A percentile compares a stretch with the other conserved stretches of the same genome.
These are phyloP conservation scores for Cercospora canescens DNA, from an alignment of 2,329 filamentous ascomycete genomes.

Conservation along the genomic window DNA sequence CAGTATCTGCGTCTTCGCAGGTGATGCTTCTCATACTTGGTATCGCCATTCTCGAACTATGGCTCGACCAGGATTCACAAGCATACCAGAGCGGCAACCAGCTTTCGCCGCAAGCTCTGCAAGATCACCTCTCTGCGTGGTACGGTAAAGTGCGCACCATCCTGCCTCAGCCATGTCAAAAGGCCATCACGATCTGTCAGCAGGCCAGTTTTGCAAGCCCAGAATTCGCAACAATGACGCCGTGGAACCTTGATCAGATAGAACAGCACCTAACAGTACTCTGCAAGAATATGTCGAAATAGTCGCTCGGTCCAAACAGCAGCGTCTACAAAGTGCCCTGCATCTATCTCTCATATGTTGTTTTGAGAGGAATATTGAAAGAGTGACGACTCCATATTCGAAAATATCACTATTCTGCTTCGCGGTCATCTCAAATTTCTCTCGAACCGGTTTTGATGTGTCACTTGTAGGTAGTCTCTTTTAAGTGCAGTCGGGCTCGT, in stretches of 20 bases:
- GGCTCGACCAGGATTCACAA: background rate
- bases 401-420: too few species aligned
- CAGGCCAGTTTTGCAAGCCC: background rate
- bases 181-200: background rate
- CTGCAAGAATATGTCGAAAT: background rate
- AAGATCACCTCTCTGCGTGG: background rate
- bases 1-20: background rate
- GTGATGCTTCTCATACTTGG: background rate
- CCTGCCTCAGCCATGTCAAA: background rate
- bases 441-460: too few species aligned
- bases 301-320: too few species aligned
- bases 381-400: too few species aligned
- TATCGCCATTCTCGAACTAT: background rate
- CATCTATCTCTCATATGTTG: too few species aligned
- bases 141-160: background rate
- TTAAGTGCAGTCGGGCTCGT: too few species aligned
- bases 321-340: too few species aligned
- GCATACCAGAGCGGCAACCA: background rate
- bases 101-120: background rate
- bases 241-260: background rate
- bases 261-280: background rate
- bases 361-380: too few species aligned
- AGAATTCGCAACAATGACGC: background rate
- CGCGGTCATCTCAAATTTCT: too few species aligned
- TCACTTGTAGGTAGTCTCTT: too few species aligned